A percentile compares a stretch with the other conserved stretches of the same genome.
Evolutionary conservation across 495 filamentous ascomycete genomes (phyloP).

Genomic region (Penicillium tannophilum): DNA sequence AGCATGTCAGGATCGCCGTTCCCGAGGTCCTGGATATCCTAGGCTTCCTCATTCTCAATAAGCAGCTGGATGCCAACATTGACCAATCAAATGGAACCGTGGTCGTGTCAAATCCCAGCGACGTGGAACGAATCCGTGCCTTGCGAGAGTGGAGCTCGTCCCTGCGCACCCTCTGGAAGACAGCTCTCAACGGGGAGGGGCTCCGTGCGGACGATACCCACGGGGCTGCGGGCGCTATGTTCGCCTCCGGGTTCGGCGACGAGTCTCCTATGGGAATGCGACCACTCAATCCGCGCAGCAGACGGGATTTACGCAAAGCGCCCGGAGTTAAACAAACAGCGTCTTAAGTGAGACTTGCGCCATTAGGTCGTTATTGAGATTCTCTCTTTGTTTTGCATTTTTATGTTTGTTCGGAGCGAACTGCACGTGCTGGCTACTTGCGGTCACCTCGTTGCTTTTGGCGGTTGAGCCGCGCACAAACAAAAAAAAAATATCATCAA

Average conservation of each 20-base stretch:
- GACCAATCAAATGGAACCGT: conserved; percentile 85
- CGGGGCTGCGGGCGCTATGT: conserved; percentile 27
- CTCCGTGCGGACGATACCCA: conserved; percentile 54
- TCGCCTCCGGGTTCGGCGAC: conserved; percentile 38
- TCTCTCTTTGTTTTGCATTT: neutral
- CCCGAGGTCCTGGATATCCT: conserved; percentile 91
- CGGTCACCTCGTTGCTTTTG: conserved; percentile 9
- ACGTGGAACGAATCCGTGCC: conserved; percentile 72
- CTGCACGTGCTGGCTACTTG: conserved; percentile 12
- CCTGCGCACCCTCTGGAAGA: conserved; percentile 62
- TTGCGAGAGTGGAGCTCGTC: conserved; percentile 73
- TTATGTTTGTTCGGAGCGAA: neutral
- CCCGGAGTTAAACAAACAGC: conserved; percentile 10
- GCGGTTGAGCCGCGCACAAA: conserved; percentile 13
- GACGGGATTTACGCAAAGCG: conserved; percentile 27
- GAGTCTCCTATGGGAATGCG: conserved; percentile 29
- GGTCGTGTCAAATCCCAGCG: conserved; percentile 72
- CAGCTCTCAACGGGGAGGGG: conserved; percentile 74
- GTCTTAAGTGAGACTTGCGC: conserved; percentile 1
- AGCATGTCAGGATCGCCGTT: conserved; percentile 79
- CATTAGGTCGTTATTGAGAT: neutral
- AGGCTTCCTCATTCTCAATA: conserved; percentile 87
- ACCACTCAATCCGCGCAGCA: conserved; percentile 9
- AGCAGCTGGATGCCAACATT: conserved; percentile 82
- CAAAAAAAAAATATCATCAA: neutral